Conservation (phyloP, 768 basidiomycete species). For the Leccinum olivaceopallidum region DNA sequence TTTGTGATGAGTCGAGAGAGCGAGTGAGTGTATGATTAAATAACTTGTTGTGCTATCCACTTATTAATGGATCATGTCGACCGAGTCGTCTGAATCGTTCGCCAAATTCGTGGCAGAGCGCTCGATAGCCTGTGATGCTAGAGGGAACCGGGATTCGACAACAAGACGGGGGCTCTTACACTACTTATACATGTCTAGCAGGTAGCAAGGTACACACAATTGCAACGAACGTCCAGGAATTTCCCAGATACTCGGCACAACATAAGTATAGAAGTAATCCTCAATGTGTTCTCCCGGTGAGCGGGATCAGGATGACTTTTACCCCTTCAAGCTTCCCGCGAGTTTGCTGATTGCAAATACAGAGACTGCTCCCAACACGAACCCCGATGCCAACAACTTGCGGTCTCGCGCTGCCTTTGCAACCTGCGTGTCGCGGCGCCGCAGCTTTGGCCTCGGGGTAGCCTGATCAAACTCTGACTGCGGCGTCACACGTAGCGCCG, state of each 20-base stretch:
- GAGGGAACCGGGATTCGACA: too few species aligned
- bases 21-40: background rate
- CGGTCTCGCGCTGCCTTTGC: background rate
- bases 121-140: too few species aligned
- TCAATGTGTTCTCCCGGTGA: background rate
- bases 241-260: too few species aligned
- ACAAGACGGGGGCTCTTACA: too few species aligned
- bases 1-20: background rate
- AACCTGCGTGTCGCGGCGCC: background rate
- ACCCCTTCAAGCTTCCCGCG: background rate
- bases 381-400: conserved; percentile 21
- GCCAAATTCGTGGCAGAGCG: too few species aligned
- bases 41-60: background rate
- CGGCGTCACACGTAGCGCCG: conserved; percentile 8
- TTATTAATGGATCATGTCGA: background rate
- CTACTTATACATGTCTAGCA: too few species aligned
- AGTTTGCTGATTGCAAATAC: background rate
- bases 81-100: too few species aligned
- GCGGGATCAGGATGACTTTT: too few species aligned
- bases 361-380: conserved; percentile 16
- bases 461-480: conserved; percentile 21
- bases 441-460: conserved; percentile 15
- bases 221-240: too few species aligned
- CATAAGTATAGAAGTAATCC: too few species aligned
- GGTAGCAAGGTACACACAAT: too few species aligned